A percentile compares a stretch with the other conserved stretches of the same genome.
Evolutionary conservation across 2,329 filamentous ascomycete genomes (phyloP).

Genomic region (Monilinia laxa): DNA sequence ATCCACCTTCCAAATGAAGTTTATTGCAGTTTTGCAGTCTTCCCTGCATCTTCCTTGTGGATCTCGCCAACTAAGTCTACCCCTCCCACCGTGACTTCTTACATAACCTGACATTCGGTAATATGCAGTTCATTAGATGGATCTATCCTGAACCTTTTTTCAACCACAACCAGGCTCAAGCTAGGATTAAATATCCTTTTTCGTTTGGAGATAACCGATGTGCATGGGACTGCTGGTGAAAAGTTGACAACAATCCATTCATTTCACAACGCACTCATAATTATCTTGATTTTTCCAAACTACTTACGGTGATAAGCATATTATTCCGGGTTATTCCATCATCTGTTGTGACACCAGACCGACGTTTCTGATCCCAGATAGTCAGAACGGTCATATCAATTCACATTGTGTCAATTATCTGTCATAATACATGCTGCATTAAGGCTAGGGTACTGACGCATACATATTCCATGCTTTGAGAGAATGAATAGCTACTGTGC

Average conservation of each 20-base stretch:
- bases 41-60: background rate
- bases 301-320: background rate
- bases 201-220: background rate
- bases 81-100: background rate
- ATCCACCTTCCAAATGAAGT: constrained; percentile 9
- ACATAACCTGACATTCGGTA: constrained; percentile 1
- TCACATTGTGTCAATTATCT: too few species aligned
- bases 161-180: background rate
- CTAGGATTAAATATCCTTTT: background rate
- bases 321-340: background rate
- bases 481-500: too few species aligned
- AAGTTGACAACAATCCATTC: background rate
- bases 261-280: background rate
- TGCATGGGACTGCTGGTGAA: background rate
- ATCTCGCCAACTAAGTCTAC: background rate
- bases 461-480: too few species aligned
- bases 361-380: background rate
- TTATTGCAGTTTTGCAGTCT: background rate
- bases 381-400: background rate
- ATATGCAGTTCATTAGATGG: background rate
- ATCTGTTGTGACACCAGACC: background rate
- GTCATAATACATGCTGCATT: too few species aligned
- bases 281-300: background rate
- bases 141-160: background rate
- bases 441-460: too few species aligned